Percentiles rank a stretch among this genome's conserved stretches.
These are phyloP conservation scores for Gaultheria prostrata DNA, from an alignment of 148 eudicot genomes.

Conservation along the genomic window DNA sequence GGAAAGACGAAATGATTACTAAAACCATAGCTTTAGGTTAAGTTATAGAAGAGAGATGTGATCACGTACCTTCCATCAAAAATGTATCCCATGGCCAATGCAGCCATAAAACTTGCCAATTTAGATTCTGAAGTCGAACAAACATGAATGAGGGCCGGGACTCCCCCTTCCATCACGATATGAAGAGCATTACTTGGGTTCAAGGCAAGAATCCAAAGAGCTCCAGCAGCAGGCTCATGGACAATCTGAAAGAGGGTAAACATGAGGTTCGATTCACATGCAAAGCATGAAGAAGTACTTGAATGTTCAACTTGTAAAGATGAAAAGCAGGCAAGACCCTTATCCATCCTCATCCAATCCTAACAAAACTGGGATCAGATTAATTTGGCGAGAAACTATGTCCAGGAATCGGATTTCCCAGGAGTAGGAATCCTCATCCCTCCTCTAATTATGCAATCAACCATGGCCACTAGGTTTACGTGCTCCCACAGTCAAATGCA, in stretches of 20 bases:
- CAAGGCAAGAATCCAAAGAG: conserved; percentile 94
- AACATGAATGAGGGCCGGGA: conserved; percentile 75
- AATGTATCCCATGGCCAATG: conserved; percentile 86
- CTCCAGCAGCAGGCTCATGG: conserved; percentile 97
- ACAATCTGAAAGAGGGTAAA: conserved; percentile 56
- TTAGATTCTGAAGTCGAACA: conserved; percentile 75
- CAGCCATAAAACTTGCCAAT: conserved; percentile 97
- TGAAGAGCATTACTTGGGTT: conserved; percentile 85
- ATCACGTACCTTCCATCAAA: conserved; percentile 83
- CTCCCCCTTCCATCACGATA: conserved; percentile 90
- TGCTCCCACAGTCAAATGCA: no score
- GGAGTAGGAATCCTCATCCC: no score
- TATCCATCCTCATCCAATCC: background rate
- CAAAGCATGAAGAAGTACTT: background rate
- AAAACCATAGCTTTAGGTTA: background rate
- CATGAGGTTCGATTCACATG: background rate
- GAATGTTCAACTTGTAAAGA: background rate
- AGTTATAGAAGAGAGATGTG: background rate
- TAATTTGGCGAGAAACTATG: no score
- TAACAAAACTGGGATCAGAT: background rate
- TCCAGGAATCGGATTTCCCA: no score
- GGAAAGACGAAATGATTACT: background rate
- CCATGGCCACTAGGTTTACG: no score
- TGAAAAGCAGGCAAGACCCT: background rate
- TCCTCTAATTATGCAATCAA: no score